A percentile compares a stretch with the other conserved stretches of the same genome.
These are phyloP conservation scores for Fraxinus anomala DNA, from an alignment of 257 asterid genomes.

Conservation along the genomic window DNA sequence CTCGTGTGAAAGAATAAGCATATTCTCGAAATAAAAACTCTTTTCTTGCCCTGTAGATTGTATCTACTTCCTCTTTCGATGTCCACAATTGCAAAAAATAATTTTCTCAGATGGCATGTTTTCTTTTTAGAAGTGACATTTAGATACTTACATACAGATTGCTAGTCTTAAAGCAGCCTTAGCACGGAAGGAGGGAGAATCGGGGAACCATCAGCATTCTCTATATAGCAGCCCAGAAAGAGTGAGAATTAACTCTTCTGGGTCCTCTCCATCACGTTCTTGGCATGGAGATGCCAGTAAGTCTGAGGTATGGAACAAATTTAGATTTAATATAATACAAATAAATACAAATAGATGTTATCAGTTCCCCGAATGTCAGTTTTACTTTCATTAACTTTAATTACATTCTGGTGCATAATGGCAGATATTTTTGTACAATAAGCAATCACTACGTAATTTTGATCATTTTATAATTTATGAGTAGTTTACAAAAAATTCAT, in stretches of 20 bases:
- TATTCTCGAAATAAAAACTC: not conserved
- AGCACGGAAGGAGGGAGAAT: constrained; percentile 61
- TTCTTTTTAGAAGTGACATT: not conserved
- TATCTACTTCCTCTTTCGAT: not conserved
- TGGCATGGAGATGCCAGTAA: constrained; percentile 41
- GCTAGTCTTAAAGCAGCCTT: constrained; percentile 72
- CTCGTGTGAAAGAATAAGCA: not conserved
- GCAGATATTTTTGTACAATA: not conserved
- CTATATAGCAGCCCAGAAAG: constrained; percentile 59
- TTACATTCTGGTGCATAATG: not conserved
- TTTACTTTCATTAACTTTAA: not conserved
- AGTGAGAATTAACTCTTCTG: constrained; percentile 33
- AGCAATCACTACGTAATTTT: not conserved
- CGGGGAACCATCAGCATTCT: constrained; percentile 28
- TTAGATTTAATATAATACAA: not conserved
- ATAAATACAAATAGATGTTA: not conserved
- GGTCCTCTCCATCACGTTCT: constrained; percentile 48
- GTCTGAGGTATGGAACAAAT: constrained; percentile 32
- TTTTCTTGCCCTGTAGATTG: constrained; percentile 2
- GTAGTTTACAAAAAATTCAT: not conserved
- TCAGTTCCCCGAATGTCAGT: not conserved
- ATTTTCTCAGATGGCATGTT: not conserved
- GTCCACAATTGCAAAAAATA: not conserved
- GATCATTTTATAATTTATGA: not conserved
- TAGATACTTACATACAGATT: constrained; percentile 45